phyloP scores from a whole-genome alignment of 2,329 filamentous ascomycete species.

The Scorias spongiosa region DNA sequence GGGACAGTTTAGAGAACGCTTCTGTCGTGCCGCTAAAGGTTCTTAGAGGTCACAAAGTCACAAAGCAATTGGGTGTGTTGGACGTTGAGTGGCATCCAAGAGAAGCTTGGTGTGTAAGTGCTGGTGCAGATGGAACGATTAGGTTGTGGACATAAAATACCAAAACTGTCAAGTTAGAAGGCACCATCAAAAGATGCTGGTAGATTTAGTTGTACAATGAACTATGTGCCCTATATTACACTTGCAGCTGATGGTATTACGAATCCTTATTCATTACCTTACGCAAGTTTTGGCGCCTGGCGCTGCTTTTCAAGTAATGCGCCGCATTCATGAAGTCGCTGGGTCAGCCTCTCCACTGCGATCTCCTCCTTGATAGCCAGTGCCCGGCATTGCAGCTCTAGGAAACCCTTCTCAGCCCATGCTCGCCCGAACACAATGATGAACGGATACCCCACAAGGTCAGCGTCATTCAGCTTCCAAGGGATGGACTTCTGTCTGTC shows the following conservation, averaged over 20 bases:
- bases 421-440: conserved; percentile 61
- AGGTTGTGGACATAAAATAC: conserved; percentile 55
- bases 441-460: conserved; percentile 76
- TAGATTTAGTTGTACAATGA: no score
- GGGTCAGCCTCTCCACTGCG: background rate
- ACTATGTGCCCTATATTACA: no score
- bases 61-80: conserved; percentile 74
- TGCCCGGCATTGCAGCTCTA: conserved; percentile 67
- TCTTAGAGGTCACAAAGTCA: conserved; percentile 75
- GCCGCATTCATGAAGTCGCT: background rate
- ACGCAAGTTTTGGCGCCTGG: background rate
- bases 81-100: conserved; percentile 92
- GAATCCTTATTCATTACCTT: no score
- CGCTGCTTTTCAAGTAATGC: background rate
- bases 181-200: no score
- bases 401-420: conserved; percentile 43
- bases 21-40: conserved; percentile 95
- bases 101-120: conserved; percentile 88
- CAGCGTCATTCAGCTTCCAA: conserved; percentile 85
- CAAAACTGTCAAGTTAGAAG: no score
- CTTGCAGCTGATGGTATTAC: no score
- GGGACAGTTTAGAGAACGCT: conserved; percentile 88
- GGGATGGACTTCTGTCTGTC: conserved; percentile 50
- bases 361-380: conserved; percentile 45
- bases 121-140: conserved; percentile 84